phyloP scores from a whole-genome alignment of 2,329 filamentous ascomycete genomes.

The Aspergillus pseudoviridinutans region DNA sequence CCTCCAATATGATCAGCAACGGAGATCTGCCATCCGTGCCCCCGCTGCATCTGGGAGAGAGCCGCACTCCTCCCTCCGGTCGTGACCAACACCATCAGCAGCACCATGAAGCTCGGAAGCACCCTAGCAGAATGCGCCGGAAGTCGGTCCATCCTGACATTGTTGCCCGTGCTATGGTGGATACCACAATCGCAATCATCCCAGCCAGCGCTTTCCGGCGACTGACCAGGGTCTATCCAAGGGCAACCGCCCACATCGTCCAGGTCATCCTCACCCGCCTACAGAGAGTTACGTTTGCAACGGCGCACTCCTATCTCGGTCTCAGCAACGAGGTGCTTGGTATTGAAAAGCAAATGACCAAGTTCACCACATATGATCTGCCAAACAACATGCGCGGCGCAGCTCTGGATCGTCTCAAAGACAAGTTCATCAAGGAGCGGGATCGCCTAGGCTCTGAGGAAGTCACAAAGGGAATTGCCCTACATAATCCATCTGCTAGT shows the following conservation, averaged over 20 bases:
- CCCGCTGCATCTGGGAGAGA: conserved; percentile 66
- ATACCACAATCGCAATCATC: conserved; percentile 97
- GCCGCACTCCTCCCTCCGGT: conserved; percentile 16
- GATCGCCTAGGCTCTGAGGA: conserved; percentile 79
- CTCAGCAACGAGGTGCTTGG: conserved; percentile 86
- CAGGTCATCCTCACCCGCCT: conserved; percentile 94
- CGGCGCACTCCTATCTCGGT: conserved; percentile 90
- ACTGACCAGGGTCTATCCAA: conserved; percentile 88
- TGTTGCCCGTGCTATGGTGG: conserved; percentile 89
- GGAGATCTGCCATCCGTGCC: conserved; percentile 61
- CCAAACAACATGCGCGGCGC: conserved; percentile 85
- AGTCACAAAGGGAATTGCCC: conserved; percentile 83
- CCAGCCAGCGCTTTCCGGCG: conserved; percentile 93
- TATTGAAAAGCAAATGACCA: conserved; percentile 90
- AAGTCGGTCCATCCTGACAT: conserved; percentile 94
- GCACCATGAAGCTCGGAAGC: conserved; percentile 21
- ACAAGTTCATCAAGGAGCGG: conserved; percentile 83
- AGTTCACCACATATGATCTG: conserved; percentile 84
- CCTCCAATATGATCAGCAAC: conserved; percentile 18
- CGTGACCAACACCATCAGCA: conserved; percentile 6
- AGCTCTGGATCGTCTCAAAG: conserved; percentile 78
- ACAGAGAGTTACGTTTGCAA: conserved; percentile 89
- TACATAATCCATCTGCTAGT: conserved; percentile 73
- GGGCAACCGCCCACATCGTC: conserved; percentile 94
- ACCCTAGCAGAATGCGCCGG: conserved; percentile 30